phyloP scores from a whole-genome alignment of 192 early-diverging fungal genomes.

The Gigaspora rosea region DNA sequence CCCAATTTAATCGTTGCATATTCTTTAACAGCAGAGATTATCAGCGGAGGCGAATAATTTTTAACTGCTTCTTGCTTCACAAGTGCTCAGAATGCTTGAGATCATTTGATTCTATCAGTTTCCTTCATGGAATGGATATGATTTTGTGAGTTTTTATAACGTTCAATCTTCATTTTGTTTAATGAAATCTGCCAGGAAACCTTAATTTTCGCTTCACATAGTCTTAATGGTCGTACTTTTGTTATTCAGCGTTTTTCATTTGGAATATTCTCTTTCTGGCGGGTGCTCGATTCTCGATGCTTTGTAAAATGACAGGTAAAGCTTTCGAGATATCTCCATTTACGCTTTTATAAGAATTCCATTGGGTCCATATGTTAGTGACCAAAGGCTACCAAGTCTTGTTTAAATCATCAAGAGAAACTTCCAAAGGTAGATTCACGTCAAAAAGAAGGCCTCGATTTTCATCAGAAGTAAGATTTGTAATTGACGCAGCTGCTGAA shows the following conservation, averaged over 20 bases:
- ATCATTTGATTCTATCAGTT: neutral
- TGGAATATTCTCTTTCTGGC: neutral
- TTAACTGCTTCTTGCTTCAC: neutral
- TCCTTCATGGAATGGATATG: neutral
- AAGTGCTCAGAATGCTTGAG: neutral
- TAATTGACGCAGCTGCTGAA: too few relatives aligned
- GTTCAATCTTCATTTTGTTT: too few relatives aligned
- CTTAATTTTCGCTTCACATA: too few relatives aligned
- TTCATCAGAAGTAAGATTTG: neutral
- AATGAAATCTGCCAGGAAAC: too few relatives aligned
- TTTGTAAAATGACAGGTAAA: too few relatives aligned
- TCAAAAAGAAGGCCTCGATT: neutral
- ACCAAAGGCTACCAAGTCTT: neutral
- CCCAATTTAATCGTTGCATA: too few relatives aligned
- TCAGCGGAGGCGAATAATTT: conserved; percentile 5
- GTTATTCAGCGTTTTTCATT: conserved; percentile 18
- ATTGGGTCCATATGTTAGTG: neutral
- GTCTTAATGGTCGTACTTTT: neutral
- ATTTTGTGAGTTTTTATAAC: too few relatives aligned
- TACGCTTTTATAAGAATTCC: too few relatives aligned
- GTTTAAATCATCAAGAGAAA: neutral
- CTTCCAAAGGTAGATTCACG: neutral
- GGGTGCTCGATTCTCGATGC: too few relatives aligned
- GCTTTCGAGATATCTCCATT: too few relatives aligned
- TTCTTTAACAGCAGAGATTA: too few relatives aligned